Base-by-base conservation (phyloP, 1,139 yeast species). In the Yamadazyma songkhlaensis region DNA sequence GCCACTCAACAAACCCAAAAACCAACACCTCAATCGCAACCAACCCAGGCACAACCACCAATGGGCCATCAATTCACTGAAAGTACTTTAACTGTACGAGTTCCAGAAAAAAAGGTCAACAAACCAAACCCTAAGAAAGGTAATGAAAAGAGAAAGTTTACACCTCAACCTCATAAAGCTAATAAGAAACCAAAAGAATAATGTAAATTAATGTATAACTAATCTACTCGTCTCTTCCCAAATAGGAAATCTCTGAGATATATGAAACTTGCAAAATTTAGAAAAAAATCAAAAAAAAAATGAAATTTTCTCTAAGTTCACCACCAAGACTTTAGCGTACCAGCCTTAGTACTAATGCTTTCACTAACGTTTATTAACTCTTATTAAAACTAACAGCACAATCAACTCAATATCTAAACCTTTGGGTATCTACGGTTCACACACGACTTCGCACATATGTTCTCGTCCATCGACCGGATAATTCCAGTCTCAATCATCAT, bases 41-140 rank as follows among this genome's bases (percentile, higher is more conserved):
- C 41, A 13, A 25, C 11, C 6, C 37, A 31, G 25, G 10, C 21
- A 13, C 34, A 26, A 26, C 29, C 34, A n/a, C n/a, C n/a, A n/a
- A n/a, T 43, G 34, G 62, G 60, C 2, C 56, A 48, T 34, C 64
- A 54, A 25, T 56, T 46, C 35, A 57, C 59, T 3, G 69, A 64
- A 38, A 52, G 60, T 24, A 60, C 68, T 1, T 53, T 61, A 35
- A 61, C 62, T 4, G 67, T 62, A 13, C 64, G 56, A 38, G 55
- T 59, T 24, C 69, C 42, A 2, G 40, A 40, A 11, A 24, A 17
- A 17, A 17, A 17, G 20, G 6, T 17, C 4, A 24, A 25, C 21
- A 27, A 27, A 15, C 12, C 12, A 5, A 25, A 25, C 13, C 12
- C 27, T 12, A 41, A 43, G 25, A 45, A 42, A 9, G 22, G 28